Base-by-base conservation (phyloP, 345 rosid species). In the Ailanthus altissimus region DNA sequence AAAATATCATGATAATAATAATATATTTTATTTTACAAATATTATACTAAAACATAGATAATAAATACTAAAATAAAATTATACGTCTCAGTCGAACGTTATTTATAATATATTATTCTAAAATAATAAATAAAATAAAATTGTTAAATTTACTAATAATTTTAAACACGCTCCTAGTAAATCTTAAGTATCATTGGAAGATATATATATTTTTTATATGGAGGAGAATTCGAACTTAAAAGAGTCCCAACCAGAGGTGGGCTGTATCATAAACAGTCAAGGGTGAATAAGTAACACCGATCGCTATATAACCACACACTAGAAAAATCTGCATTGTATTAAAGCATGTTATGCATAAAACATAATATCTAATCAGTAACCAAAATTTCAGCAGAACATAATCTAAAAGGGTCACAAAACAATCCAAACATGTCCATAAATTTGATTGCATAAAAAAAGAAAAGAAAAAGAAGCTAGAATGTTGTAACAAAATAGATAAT, bases 311-410 rank as follows among this genome's bases (percentile, higher is more conserved):
- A 38, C 23, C 47, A 62, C 6, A 53, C 14, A 7, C 14, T 64
- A 51, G 43, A 50, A 28, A 62, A 38, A 64, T 20, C 46, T 6
- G 72, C 64, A 40, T 66, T 53, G 49, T 53, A 66, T 66, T 66
- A 49, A 75, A 59, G 32, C 76, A 26, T 72, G 64, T 74, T 49
- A 49, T 32, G 53, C 62, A 25, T 51, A 65, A 51, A 36, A 23
- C 62, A 51, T 6, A 26, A 53, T 46, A 28, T 70, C 28, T 70
- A 51, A 78, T 60, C 5, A 16, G 71, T 54, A 71, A 75, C 21
- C 77, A 67, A 75, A 82, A 82, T 67, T 61, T 71, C 46, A 57
- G 61, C 18, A 53, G 32, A 28, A 68, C 77, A 45, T 63, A 61
- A 62, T 25, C 46, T 57, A 46, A 47, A 23, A 75, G 20, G 58